Evolutionary conservation across 2,329 filamentous ascomycete species (phyloP), one percentile per base, ranked within the genome.

Genomic region (Penicillium thymicola): DNA sequence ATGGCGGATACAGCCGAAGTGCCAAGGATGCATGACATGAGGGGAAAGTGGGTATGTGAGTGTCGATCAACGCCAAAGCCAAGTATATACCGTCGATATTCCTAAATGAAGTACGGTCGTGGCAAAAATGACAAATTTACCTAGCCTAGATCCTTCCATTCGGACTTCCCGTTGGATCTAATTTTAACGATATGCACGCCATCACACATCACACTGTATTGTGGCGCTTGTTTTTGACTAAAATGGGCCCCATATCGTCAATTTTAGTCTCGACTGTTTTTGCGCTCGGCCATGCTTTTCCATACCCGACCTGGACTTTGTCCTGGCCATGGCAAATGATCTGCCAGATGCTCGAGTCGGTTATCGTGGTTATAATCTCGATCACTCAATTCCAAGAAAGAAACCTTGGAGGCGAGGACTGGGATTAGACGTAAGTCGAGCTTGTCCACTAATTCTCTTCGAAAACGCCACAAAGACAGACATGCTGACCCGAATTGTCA

Each of bases 251-350:
- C 85, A 89, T 0, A 90, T 92, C 0, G 89, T 97, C 54, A 97
- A 96, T 71, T 97, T 97, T 76, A 96, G 97, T 86, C 96, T 97
- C 73, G 93, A 95, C 73, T 96, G 91, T 72, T 97, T 97, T 71
- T 92, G 92, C 86, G 40, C 82, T 97, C 1, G 92, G 84, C 87
- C 2, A 89, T 97, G 14, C 82, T 97, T 41, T 90, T 97, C 41
- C 93, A 97, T 79, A 96, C 72, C 86, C 93, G 0, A 93, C 93
- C 0, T 68, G 55, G 57, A 55, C 62, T 36, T 64, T 62, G 18
- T 52, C 59, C 5, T 55, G 54, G 58, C 23, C 13, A 51, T 59
- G 61, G 58, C 59, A 61, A 48, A 51, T 64, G 5, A 64, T 59
- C 13, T 46, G 50, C 2, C 55, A 55, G 2, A 53, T 61, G 7